Percentiles rank a stretch among this genome's conserved stretches.
Evolutionary conservation across 2,329 filamentous ascomycete genomes (phyloP).

Genomic region (Aspergillus oerlinghausenensis): DNA sequence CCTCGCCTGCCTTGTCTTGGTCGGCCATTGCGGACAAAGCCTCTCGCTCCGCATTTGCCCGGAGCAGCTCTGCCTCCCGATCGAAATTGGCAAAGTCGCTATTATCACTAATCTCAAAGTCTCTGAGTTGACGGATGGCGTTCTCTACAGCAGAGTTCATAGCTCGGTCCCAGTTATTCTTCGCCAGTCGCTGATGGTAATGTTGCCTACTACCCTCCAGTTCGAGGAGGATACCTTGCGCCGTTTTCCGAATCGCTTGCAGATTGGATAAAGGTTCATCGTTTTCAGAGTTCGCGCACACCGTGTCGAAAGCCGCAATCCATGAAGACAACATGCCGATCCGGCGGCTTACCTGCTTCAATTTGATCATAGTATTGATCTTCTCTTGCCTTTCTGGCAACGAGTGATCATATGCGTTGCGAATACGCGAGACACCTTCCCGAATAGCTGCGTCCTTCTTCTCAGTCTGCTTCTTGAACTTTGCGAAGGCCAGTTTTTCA

Average conservation of each 20-base stretch:
- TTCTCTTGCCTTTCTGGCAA: constrained; percentile 73
- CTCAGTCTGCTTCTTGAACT: constrained; percentile 85
- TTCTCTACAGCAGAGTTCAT: constrained; percentile 86
- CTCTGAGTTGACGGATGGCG: constrained; percentile 70
- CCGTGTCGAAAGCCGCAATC: constrained; percentile 84
- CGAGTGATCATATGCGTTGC: constrained; percentile 78
- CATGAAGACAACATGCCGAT: constrained; percentile 84
- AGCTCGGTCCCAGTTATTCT: constrained; percentile 78
- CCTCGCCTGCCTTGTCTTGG: constrained; percentile 76
- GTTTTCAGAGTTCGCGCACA: constrained; percentile 68
- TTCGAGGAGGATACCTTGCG: constrained; percentile 81
- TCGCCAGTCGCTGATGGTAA: constrained; percentile 76
- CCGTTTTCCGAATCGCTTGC: constrained; percentile 75
- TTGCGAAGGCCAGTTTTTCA: constrained; percentile 74
- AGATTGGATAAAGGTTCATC: constrained; percentile 65
- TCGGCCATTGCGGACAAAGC: constrained; percentile 72
- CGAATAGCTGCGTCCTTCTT: constrained; percentile 72
- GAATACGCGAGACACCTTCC: constrained; percentile 76
- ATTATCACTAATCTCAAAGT: constrained; percentile 62
- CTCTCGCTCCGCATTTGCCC: constrained; percentile 76
- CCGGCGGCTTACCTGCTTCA: constrained; percentile 76
- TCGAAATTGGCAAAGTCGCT: constrained; percentile 67
- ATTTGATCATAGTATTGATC: constrained; percentile 71
- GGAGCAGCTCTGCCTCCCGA: constrained; percentile 81
- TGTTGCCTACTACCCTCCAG: constrained; percentile 87